Evolutionary conservation across 2,329 filamentous ascomycete species (phyloP).

Genomic region (Aspergillus bombycis): DNA sequence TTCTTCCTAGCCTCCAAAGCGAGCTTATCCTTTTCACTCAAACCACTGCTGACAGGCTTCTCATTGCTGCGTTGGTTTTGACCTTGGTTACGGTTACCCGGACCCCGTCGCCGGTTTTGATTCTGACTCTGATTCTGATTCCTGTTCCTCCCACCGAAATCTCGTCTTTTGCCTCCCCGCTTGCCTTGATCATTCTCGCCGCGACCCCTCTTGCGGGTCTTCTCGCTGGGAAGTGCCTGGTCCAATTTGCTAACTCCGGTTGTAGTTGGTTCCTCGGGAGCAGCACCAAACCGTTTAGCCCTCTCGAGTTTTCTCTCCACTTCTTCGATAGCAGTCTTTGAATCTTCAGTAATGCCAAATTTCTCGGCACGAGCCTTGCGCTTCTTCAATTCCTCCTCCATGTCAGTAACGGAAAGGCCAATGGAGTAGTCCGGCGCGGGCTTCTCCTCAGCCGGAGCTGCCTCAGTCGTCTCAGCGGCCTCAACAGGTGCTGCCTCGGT

Average conservation of each 20-base stretch:
- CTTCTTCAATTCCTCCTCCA: slow-evolving; percentile 52
- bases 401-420: slow-evolving; percentile 46
- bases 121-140: slow-evolving; percentile 23
- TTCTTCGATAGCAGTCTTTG: slow-evolving; percentile 42
- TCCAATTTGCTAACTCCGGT: slow-evolving; percentile 47
- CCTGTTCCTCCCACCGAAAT: slow-evolving; percentile 39
- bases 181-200: slow-evolving; percentile 40
- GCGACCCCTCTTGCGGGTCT: slow-evolving; percentile 45
- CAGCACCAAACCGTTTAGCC: slow-evolving; percentile 51
- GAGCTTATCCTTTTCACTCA: slow-evolving; percentile 46
- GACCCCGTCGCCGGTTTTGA: slow-evolving; percentile 23
- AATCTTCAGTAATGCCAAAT: slow-evolving; percentile 50
- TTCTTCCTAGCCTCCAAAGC: slow-evolving; percentile 54
- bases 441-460: slow-evolving; percentile 33
- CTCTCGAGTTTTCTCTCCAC: slow-evolving; percentile 50
- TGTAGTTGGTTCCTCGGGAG: slow-evolving; percentile 22
- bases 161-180: slow-evolving; percentile 47
- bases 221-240: slow-evolving; percentile 48
- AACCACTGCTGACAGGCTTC: slow-evolving; percentile 20
- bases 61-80: slow-evolving; percentile 14
- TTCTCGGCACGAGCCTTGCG: slow-evolving; percentile 54
- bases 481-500: slow-evolving; percentile 21
- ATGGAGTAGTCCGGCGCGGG: slow-evolving; percentile 44
- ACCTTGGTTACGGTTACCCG: slow-evolving; percentile 11
- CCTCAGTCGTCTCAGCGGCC: slow-evolving; percentile 16